Conservation (phyloP, 78 protist species). For the slime mould (Dictyostelium discoideum) region dicty_2.7 NC_007089.4:1762501-1763000, state of each 20-base stretch:
- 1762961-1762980: conserved; percentile 88
- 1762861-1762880: conserved; percentile 88
- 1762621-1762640: too few species aligned
- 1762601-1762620: too few species aligned
- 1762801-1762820: conserved; percentile 13
- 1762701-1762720: neutral
- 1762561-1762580: too few species aligned
- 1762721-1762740: conserved; percentile 80
- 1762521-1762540: too few species aligned
- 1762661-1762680: neutral
- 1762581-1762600: too few species aligned
- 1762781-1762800: conserved; percentile 94
- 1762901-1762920: conserved; percentile 86
- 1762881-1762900: conserved; percentile 93
- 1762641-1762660: too few species aligned
- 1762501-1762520: too few species aligned
- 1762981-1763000: conserved; percentile 86
- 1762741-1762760: conserved; percentile 55
- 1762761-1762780: conserved; percentile 74
- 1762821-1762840: conserved; percentile 63
- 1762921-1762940: conserved; percentile 79
- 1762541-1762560: too few species aligned
- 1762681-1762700: neutral
- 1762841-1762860: conserved; percentile 71
- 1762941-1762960: conserved; percentile 70